These are phyloP conservation scores for Perkinsus olseni DNA, from an alignment of 169 alveolate genomes.

Conservation along the genomic window DNA sequence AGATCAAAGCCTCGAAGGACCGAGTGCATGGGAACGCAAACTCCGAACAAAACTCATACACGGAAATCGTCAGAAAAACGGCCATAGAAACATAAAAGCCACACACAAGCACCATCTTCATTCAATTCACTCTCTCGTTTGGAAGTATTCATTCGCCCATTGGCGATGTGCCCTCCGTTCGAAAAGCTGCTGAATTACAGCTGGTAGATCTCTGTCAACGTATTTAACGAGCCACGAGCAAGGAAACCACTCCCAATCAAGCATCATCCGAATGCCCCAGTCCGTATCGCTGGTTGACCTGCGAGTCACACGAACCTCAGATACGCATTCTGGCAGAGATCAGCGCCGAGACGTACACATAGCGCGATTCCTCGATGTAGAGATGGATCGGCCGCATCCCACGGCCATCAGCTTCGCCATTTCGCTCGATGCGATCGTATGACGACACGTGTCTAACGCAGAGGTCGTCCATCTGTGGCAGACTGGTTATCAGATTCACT, in stretches of 20 bases:
- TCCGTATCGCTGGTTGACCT: neutral
- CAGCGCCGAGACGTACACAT: neutral
- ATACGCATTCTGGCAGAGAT: no score
- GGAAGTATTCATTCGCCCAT: neutral
- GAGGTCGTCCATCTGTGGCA: neutral
- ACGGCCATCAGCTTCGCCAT: neutral
- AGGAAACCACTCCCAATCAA: neutral
- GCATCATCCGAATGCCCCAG: neutral
- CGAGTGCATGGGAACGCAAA: no score
- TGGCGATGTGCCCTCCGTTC: neutral
- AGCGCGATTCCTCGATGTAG: neutral
- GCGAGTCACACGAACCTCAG: no score
- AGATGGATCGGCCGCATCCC: neutral
- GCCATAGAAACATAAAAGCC: neutral
- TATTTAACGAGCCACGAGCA: neutral
- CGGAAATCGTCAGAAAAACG: neutral
- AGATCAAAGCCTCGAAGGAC: neutral
- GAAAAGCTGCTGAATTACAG: neutral
- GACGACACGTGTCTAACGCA: neutral
- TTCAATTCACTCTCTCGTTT: neutral
- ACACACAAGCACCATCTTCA: neutral
- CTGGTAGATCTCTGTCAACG: neutral
- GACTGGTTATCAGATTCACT: neutral
- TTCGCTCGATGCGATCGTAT: neutral
- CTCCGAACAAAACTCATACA: no score